These are phyloP conservation scores for Cordyceps tenuipes DNA, from an alignment of 2,329 filamentous ascomycete species.

Conservation along the genomic window DNA sequence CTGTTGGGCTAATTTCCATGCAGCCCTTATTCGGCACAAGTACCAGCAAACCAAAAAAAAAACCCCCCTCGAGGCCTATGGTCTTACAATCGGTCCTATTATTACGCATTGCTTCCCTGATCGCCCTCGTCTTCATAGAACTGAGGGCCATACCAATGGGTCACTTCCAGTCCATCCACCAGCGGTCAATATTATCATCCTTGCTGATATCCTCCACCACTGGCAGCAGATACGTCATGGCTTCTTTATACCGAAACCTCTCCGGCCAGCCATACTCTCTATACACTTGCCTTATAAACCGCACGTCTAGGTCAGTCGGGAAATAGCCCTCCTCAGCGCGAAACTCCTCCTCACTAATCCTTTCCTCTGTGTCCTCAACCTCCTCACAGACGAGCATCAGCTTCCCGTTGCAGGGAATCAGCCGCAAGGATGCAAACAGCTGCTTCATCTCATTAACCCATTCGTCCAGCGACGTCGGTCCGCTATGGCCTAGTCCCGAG, in stretches of 20 bases:
- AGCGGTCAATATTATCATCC: neutral
- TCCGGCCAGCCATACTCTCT: constrained; percentile 26
- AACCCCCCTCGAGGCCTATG: no score
- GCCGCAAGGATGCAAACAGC: constrained; percentile 17
- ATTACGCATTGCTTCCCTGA: no score
- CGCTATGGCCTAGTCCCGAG: neutral
- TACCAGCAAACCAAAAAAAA: no score
- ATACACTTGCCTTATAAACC: constrained; percentile 20
- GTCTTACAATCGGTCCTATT: no score
- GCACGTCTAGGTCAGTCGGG: constrained; percentile 14
- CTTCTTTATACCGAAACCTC: constrained; percentile 22
- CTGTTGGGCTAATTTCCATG: no score
- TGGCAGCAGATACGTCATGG: constrained; percentile 6
- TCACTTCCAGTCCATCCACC: constrained; percentile 15
- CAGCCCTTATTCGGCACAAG: no score
- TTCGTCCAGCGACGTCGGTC: constrained; percentile 1
- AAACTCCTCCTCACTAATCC: constrained; percentile 16
- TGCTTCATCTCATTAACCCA: constrained; percentile 22
- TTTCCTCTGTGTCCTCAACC: constrained; percentile 5
- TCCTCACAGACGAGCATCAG: constrained; percentile 7
- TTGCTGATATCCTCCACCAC: neutral
- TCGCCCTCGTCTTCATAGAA: no score
- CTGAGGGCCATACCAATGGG: no score
- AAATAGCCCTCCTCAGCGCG: constrained; percentile 6
- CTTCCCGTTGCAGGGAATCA: constrained; percentile 15